Conservation (phyloP, 495 filamentous ascomycete genomes). For the Trichocladium antarcticum region DNA sequence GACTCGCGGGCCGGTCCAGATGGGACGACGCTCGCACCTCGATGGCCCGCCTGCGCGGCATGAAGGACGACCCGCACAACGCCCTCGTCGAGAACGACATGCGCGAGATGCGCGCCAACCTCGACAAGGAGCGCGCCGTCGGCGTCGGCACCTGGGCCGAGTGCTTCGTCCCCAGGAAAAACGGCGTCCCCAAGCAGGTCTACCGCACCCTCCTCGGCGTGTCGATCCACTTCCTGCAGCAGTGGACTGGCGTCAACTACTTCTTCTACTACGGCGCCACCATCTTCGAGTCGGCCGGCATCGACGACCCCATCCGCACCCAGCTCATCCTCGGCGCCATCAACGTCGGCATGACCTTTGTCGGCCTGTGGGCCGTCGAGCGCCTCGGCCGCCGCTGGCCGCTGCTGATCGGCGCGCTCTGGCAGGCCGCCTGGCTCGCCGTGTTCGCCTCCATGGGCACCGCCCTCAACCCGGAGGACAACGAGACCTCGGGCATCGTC, state of each 20-base stretch:
- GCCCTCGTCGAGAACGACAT: constrained; percentile 52
- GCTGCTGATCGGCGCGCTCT: constrained; percentile 52
- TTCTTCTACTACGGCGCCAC: constrained; percentile 46
- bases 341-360: constrained; percentile 57
- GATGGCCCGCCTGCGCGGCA: constrained; percentile 55
- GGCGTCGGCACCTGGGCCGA: constrained; percentile 45
- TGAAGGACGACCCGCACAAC: constrained; percentile 44
- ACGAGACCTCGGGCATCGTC: constrained; percentile 47
- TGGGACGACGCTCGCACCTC: constrained; percentile 48
- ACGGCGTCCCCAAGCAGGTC: constrained; percentile 46
- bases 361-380: constrained; percentile 60
- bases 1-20: constrained; percentile 43
- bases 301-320: constrained; percentile 52
- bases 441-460: constrained; percentile 55
- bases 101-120: constrained; percentile 53
- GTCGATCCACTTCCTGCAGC: constrained; percentile 57
- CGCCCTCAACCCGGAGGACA: constrained; percentile 39
- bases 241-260: constrained; percentile 49
- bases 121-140: constrained; percentile 44
- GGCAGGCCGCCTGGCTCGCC: constrained; percentile 58
- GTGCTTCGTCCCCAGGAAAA: constrained; percentile 41
- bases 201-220: constrained; percentile 60
- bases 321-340: constrained; percentile 60
- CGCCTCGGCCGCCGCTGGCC: constrained; percentile 52
- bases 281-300: constrained; percentile 53